phyloP scores from a whole-genome alignment of 2,329 filamentous ascomycete species.

The Penicillium decumbens region DNA sequence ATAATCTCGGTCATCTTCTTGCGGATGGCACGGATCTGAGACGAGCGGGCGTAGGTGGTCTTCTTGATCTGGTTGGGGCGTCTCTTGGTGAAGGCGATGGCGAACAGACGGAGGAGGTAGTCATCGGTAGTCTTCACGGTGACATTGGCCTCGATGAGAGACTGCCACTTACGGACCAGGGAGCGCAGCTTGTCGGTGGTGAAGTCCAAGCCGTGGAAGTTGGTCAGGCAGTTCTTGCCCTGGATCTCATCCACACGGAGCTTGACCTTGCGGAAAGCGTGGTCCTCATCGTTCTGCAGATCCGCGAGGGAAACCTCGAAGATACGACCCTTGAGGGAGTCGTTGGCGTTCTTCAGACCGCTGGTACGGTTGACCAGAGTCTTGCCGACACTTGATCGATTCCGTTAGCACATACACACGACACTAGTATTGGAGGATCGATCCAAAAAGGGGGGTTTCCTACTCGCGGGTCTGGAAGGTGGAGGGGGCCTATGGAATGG shows the following conservation, averaged over 20 bases:
- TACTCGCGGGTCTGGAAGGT: constrained; percentile 97
- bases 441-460: constrained; percentile 39
- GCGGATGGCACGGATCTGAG: constrained; percentile 95
- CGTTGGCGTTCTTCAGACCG: constrained; percentile 99
- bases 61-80: constrained; percentile 99
- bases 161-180: constrained; percentile 99
- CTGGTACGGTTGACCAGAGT: constrained; percentile 99
- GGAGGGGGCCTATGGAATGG: constrained; percentile 66
- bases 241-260: constrained; percentile 98
- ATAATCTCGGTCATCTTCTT: constrained; percentile 99
- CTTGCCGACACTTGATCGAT: constrained; percentile 79
- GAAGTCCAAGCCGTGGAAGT: constrained; percentile 99
- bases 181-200: constrained; percentile 99
- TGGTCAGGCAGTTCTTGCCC: constrained; percentile 99
- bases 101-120: constrained; percentile 98
- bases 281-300: constrained; percentile 99
- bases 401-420: constrained; percentile 14
- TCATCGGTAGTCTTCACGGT: constrained; percentile 99
- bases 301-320: constrained; percentile 98
- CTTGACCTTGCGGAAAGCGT: constrained; percentile 99
- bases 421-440: neutral
- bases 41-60: constrained; percentile 96
- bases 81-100: constrained; percentile 99
- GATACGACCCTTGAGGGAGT: constrained; percentile 96
- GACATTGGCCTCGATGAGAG: constrained; percentile 98